Evolutionary conservation across 148 eudicot genomes (phyloP).

Genomic region (Polygonum aviculare): DNA sequence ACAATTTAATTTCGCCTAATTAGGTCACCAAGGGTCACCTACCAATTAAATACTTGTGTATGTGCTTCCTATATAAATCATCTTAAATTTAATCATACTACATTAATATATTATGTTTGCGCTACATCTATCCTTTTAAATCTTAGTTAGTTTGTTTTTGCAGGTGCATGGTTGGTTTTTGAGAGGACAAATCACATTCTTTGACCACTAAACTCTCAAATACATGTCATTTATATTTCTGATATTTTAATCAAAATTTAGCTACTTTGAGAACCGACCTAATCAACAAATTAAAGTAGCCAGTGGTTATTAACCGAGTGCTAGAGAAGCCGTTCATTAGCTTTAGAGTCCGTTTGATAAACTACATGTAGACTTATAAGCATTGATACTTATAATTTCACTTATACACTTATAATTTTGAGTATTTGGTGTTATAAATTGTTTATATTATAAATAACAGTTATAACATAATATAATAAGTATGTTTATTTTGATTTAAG

Average conservation of each 20-base stretch:
- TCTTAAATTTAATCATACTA: too few species aligned
- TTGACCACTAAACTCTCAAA: not conserved
- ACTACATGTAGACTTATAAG: too few species aligned
- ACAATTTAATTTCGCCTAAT: not conserved
- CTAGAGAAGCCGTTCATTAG: too few species aligned
- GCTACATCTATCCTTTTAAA: not conserved
- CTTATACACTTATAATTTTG: too few species aligned
- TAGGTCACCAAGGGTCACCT: not conserved
- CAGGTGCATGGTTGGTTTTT: not conserved
- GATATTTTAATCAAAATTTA: not conserved
- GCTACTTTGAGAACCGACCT: not conserved
- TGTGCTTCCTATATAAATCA: not conserved
- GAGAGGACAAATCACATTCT: not conserved
- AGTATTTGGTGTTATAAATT: too few species aligned
- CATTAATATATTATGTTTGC: not conserved
- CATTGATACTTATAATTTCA: too few species aligned
- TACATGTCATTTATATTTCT: not conserved
- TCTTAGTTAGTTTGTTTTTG: not conserved
- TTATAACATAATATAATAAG: too few species aligned
- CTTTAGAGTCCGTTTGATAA: too few species aligned
- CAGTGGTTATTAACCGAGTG: not conserved
- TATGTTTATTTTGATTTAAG: too few species aligned
- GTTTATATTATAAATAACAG: too few species aligned
- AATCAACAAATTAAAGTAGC: not conserved
- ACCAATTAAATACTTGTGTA: not conserved